Conservation (phyloP, 139 green algal genomes). For the Raphidocelis subcapitata region DNA sequence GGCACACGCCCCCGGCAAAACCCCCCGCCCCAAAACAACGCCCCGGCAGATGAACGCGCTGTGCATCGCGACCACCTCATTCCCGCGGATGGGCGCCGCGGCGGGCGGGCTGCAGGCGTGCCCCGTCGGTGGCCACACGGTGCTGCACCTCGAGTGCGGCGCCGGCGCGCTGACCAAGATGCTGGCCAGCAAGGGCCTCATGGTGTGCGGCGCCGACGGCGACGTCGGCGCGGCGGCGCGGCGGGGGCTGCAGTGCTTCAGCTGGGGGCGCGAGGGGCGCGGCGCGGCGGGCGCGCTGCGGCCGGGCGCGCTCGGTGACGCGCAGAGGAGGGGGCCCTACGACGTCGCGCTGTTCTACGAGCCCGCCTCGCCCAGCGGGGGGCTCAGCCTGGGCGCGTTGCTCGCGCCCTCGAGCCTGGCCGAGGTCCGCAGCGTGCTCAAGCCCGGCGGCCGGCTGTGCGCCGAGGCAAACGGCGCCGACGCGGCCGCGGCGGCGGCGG, state of each 20-base stretch:
- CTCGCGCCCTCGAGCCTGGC: too few relatives aligned
- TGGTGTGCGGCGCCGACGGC: constrained; percentile 37
- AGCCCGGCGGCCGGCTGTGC: constrained; percentile 37
- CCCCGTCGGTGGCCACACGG: constrained; percentile 8
- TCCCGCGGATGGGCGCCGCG: constrained; percentile 9
- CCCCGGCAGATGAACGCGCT: too few relatives aligned
- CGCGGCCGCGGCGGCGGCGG: neutral
- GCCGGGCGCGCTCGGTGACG: neutral
- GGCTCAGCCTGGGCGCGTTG: neutral
- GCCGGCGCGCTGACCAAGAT: constrained; percentile 68
- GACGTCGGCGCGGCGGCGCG: constrained; percentile 20
- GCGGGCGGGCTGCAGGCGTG: constrained; percentile 21
- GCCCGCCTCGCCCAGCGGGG: neutral
- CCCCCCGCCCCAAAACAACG: too few relatives aligned
- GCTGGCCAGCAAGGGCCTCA: constrained; percentile 63
- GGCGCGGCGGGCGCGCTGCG: neutral
- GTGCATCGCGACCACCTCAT: constrained; percentile 2
- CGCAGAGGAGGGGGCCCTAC: neutral
- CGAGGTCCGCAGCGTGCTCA: constrained; percentile 28
- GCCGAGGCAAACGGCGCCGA: constrained; percentile 21
- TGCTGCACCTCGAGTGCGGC: constrained; percentile 67
- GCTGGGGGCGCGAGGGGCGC: neutral
- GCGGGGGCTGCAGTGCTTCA: constrained; percentile 26
- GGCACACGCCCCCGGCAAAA: too few relatives aligned
- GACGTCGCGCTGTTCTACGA: constrained; percentile 13